phyloP scores from a whole-genome alignment of 371 early-diverging fungal species.

The Lichtheimia ornata region DNA sequence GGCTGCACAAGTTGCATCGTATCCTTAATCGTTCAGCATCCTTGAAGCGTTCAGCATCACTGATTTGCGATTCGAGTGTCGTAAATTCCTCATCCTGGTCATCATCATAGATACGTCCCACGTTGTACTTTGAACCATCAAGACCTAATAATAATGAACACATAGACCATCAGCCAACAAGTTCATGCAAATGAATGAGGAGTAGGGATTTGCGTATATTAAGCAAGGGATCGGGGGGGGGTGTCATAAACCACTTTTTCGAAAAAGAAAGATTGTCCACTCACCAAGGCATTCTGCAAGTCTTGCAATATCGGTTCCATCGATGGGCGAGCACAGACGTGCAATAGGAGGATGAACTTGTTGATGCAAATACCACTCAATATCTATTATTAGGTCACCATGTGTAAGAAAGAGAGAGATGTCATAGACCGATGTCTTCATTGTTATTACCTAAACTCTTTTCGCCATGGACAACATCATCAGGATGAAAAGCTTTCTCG shows the following conservation, averaged over 20 bases:
- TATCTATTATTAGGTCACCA: conserved; percentile 59
- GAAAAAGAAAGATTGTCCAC: neutral
- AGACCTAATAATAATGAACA: conserved; percentile 39
- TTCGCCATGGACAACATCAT: conserved; percentile 71
- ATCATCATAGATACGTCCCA: conserved; percentile 14
- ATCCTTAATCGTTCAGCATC: conserved; percentile 60
- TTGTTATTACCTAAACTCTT: conserved; percentile 59
- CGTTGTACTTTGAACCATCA: conserved; percentile 71
- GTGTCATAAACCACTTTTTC: neutral
- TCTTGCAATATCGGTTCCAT: conserved; percentile 79
- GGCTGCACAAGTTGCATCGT: conserved; percentile 70
- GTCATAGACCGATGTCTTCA: neutral
- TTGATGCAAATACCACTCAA: conserved; percentile 95
- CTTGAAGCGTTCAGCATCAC: conserved; percentile 85
- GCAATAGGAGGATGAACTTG: conserved; percentile 97
- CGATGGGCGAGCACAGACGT: conserved; percentile 87
- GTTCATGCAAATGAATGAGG: neutral
- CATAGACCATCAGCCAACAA: conserved; percentile 4
- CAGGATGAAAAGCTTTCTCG: conserved; percentile 87
- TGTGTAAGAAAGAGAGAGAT: neutral
- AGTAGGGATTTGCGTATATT: no score
- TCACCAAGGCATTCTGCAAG: conserved; percentile 87
- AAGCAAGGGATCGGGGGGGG: no score
- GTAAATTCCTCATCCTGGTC: conserved; percentile 62
- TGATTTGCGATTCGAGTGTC: conserved; percentile 82